These are phyloP conservation scores for Cnidoscolus chayamansa DNA, from an alignment of 441 rosid species.

Conservation along the genomic window DNA sequence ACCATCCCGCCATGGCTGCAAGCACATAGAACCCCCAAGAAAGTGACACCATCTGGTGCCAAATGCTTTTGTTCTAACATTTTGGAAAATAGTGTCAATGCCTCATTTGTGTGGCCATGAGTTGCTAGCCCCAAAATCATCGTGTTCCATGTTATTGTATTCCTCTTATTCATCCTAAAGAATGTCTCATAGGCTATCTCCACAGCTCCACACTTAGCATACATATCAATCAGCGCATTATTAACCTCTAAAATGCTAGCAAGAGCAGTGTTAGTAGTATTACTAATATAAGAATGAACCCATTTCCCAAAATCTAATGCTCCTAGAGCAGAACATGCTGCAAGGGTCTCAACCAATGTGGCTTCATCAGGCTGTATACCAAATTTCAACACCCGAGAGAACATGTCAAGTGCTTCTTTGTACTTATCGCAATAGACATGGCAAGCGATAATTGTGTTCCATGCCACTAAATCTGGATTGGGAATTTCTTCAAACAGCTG, in stretches of 20 bases:
- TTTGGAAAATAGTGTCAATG: conserved; percentile 15
- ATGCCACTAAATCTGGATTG: conserved; percentile 49
- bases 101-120: conserved; percentile 19
- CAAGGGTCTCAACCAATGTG: conserved; percentile 18
- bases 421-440: conserved; percentile 36
- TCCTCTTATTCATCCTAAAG: conserved; percentile 9
- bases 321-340: conserved; percentile 16
- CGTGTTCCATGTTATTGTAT: conserved; percentile 22
- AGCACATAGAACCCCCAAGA: conserved; percentile 25
- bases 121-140: conserved; percentile 24
- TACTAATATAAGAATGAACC: conserved; percentile 19
- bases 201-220: conserved; percentile 25
- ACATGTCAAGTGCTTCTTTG: conserved; percentile 41
- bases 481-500: conserved; percentile 49
- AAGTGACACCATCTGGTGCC: conserved; percentile 23
- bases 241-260: conserved; percentile 15
- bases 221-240: conserved; percentile 24
- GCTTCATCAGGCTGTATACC: conserved; percentile 21
- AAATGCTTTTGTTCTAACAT: conserved; percentile 9
- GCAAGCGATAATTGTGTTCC: conserved; percentile 52
- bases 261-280: neutral
- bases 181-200: conserved; percentile 19
- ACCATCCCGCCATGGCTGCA: conserved; percentile 27
- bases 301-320: conserved; percentile 21
- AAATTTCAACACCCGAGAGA: conserved; percentile 36